These are phyloP conservation scores for Azolla pinnata DNA, from an alignment of 75 land plant species.

Conservation along the genomic window DNA sequence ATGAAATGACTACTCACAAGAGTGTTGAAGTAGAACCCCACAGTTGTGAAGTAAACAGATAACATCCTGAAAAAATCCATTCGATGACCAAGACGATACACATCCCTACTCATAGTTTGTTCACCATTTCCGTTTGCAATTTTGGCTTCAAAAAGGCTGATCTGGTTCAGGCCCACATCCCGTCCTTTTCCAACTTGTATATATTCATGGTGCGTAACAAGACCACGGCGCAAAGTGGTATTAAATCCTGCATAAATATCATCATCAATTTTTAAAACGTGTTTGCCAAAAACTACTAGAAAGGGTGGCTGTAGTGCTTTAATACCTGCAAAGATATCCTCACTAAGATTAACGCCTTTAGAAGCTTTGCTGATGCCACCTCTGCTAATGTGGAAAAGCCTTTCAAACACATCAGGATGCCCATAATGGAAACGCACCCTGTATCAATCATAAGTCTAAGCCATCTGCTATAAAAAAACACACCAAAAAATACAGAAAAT, in stretches of 20 bases:
- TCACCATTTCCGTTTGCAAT: slow-evolving; percentile 97
- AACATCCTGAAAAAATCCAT: slow-evolving; percentile 98
- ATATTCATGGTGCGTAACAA: slow-evolving; percentile 96
- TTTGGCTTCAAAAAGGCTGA: slow-evolving; percentile 90
- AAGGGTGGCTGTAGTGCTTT: neutral
- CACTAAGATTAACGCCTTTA: slow-evolving; percentile 77
- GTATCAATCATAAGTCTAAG: neutral
- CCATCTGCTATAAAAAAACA: neutral
- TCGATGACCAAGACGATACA: slow-evolving; percentile 92
- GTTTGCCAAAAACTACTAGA: neutral
- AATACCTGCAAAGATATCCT: slow-evolving; percentile 90
- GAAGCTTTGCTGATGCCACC: slow-evolving; percentile 98
- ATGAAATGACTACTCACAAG: slow-evolving; percentile 22
- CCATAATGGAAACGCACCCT: slow-evolving; percentile 88
- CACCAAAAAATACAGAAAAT: neutral
- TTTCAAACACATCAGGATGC: slow-evolving; percentile 97
- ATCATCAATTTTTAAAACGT: too few relatives aligned
- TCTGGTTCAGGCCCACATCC: slow-evolving; percentile 97
- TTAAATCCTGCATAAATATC: slow-evolving; percentile 56
- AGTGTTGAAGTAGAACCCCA: slow-evolving; percentile 88
- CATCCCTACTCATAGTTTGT: slow-evolving; percentile 90
- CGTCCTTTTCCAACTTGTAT: slow-evolving; percentile 99
- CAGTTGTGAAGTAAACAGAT: slow-evolving; percentile 85
- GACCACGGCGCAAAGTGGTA: slow-evolving; percentile 84
- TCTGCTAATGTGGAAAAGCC: slow-evolving; percentile 79